phyloP scores from a whole-genome alignment of 75 land plant genomes.

The Cupressus sempervirens region DNA sequence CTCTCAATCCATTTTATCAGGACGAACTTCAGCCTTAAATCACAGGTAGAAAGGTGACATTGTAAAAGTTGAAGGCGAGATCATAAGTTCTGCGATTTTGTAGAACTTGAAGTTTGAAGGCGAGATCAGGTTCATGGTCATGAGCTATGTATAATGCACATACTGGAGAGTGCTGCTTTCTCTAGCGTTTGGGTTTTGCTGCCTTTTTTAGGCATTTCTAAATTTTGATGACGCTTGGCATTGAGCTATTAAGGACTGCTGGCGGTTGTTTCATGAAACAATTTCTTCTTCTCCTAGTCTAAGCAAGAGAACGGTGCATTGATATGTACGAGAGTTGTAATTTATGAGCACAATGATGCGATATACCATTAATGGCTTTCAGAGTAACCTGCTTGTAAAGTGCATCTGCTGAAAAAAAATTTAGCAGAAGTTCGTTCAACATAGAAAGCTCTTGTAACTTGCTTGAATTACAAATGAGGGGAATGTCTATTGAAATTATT shows the following conservation, averaged over 20 bases:
- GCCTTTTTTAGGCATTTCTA: slow-evolving; percentile 4
- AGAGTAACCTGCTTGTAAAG: background rate
- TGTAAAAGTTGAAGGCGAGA: background rate
- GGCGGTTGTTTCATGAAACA: background rate
- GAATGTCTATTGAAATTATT: background rate
- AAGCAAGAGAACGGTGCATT: background rate
- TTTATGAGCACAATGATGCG: background rate
- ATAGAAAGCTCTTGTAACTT: background rate
- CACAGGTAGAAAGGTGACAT: background rate
- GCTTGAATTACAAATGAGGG: background rate
- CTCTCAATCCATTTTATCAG: background rate
- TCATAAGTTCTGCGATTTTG: too few relatives aligned
- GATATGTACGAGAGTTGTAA: slow-evolving; percentile 1
- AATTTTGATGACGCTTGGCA: background rate
- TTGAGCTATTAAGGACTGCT: background rate
- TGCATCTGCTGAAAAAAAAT: background rate
- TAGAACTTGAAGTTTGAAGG: background rate
- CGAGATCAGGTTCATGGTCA: background rate
- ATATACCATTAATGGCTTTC: background rate
- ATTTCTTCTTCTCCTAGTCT: background rate
- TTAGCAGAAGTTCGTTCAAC: background rate
- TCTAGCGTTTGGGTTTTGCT: background rate
- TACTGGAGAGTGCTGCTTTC: slow-evolving; percentile 3
- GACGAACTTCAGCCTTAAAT: background rate
- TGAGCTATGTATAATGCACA: background rate